phyloP scores from a whole-genome alignment of 768 basidiomycete genomes.

The Peribolospora kevripleyi region DNA sequence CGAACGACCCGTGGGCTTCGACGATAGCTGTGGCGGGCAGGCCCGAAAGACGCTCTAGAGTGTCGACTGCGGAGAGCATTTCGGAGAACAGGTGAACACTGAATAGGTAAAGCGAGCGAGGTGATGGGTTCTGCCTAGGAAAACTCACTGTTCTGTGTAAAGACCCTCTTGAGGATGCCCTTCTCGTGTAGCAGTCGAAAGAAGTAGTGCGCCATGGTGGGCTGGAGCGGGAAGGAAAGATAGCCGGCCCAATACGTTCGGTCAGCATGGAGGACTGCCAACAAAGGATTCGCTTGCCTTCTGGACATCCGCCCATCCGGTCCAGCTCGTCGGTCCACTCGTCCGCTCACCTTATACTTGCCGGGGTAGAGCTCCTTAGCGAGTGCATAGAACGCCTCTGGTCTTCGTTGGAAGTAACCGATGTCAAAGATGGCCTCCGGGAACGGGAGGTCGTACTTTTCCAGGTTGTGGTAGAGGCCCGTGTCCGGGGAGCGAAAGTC shows the following conservation, averaged over 20 bases:
- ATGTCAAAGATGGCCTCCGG: conserved; percentile 94
- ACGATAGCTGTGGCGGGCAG: conserved; percentile 49
- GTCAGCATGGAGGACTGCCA: too few species aligned
- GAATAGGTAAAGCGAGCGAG: background rate
- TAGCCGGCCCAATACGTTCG: too few species aligned
- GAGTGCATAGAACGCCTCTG: conserved; percentile 44
- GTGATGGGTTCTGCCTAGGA: background rate
- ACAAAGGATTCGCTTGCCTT: too few species aligned
- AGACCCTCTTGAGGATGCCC: conserved; percentile 30
- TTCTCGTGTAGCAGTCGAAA: conserved; percentile 53
- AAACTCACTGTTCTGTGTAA: conserved; percentile 19
- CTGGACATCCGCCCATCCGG: too few species aligned
- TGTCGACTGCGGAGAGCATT: conserved; percentile 70
- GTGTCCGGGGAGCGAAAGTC: conserved; percentile 74
- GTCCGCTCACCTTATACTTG: conserved; percentile 17
- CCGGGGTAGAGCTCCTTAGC: conserved; percentile 86
- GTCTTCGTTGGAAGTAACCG: conserved; percentile 25
- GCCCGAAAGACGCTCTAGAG: conserved; percentile 62
- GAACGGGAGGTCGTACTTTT: conserved; percentile 21
- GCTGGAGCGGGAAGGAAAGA: conserved; percentile 25
- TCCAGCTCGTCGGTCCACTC: too few species aligned
- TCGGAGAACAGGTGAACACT: conserved; percentile 14
- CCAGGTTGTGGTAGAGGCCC: conserved; percentile 28
- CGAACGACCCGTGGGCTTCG: conserved; percentile 93
- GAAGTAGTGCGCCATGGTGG: conserved; percentile 75